A percentile compares a stretch with the other conserved stretches of the same genome.
Evolutionary conservation across 352 stramenopile genomes (phyloP).

Genomic region (Pythium aquatile): DNA sequence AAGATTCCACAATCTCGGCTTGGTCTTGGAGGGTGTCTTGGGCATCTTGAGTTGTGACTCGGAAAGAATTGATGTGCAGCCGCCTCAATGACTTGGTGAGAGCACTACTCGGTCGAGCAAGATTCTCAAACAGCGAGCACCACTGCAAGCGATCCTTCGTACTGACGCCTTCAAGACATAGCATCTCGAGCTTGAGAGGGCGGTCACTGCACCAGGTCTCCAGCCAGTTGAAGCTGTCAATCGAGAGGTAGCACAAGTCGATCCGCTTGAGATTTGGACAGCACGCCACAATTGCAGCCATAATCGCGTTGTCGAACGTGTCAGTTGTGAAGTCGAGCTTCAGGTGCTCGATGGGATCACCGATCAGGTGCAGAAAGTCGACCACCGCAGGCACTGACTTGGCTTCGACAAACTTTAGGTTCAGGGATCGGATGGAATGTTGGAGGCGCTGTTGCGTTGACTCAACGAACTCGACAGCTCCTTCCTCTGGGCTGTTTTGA

Average conservation of each 20-base stretch:
- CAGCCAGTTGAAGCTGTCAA: background rate
- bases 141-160: background rate
- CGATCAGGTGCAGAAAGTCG: background rate
- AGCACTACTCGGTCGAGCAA: background rate
- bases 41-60: too few species aligned
- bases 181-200: background rate
- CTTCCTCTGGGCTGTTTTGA: conserved; percentile 3
- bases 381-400: background rate
- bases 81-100: background rate
- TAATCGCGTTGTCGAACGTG: background rate
- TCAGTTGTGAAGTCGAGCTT: background rate
- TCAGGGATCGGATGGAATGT: background rate
- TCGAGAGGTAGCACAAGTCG: background rate
- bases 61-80: background rate
- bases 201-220: background rate
- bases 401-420: background rate
- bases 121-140: background rate
- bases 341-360: background rate
- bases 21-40: background rate
- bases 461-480: conserved; percentile 15
- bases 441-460: background rate
- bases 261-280: background rate
- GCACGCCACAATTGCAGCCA: background rate
- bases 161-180: background rate
- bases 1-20: background rate